Conservation (phyloP, 2,329 filamentous ascomycete species). For the Neonectria punicea region DNA sequence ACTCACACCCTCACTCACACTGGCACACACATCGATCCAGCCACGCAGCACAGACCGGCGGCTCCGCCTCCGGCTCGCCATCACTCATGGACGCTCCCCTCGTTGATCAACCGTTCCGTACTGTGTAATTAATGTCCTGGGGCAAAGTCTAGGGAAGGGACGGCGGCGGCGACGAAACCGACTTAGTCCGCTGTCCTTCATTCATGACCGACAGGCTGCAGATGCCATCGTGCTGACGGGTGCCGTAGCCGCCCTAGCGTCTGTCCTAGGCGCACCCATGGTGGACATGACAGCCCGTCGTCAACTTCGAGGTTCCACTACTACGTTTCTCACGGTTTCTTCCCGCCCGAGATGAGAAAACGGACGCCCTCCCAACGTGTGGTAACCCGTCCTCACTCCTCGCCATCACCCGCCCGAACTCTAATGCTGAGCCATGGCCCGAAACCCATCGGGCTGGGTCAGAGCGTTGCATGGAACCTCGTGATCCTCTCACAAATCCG, state of each 20-base stretch:
- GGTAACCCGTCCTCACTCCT: neutral
- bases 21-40: slow-evolving; percentile 11
- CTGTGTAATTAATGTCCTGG: slow-evolving; percentile 30
- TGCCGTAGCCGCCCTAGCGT: slow-evolving; percentile 44
- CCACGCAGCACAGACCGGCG: slow-evolving; percentile 16
- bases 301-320: slow-evolving; percentile 31
- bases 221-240: slow-evolving; percentile 43
- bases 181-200: slow-evolving; percentile 28
- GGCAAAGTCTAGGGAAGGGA: slow-evolving; percentile 2
- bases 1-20: neutral
- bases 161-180: slow-evolving; percentile 33
- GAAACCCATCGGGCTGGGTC: slow-evolving; percentile 43
- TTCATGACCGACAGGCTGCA: slow-evolving; percentile 37
- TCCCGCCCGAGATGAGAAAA: slow-evolving; percentile 22
- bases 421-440: slow-evolving; percentile 36
- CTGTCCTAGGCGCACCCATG: slow-evolving; percentile 38
- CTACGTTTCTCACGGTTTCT: slow-evolving; percentile 32
- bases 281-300: slow-evolving; percentile 41
- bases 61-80: slow-evolving; percentile 14
- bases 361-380: slow-evolving; percentile 29
- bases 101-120: slow-evolving; percentile 30
- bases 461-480: slow-evolving; percentile 39
- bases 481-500: slow-evolving; percentile 35
- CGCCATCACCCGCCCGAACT: slow-evolving; percentile 39
- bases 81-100: slow-evolving; percentile 4